Evolutionary conservation across 2,329 filamentous ascomycete species (phyloP).

Genomic region (Fusarium penzigii): DNA sequence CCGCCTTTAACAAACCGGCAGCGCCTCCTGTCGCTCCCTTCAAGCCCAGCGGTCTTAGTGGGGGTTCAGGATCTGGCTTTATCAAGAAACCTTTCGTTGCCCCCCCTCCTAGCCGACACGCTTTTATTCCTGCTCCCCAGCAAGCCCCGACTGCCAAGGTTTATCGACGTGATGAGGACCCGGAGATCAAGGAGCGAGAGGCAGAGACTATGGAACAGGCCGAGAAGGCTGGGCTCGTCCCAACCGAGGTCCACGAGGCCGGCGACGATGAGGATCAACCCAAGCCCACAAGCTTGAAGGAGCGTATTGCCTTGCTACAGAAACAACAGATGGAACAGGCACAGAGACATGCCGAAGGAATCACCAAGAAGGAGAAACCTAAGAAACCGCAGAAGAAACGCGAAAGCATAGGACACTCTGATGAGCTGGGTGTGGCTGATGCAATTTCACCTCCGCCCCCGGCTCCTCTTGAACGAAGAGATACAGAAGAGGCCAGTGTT

Average conservation of each 20-base stretch:
- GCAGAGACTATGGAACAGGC: conserved; percentile 67
- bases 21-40: conserved; percentile 88
- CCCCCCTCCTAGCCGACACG: conserved; percentile 88
- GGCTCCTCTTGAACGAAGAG: conserved; percentile 44
- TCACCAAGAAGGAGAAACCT: conserved; percentile 82
- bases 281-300: conserved; percentile 91
- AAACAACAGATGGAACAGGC: conserved; percentile 92
- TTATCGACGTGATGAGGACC: conserved; percentile 87
- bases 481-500: conserved; percentile 48
- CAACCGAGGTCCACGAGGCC: conserved; percentile 45
- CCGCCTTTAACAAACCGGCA: conserved; percentile 90
- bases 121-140: conserved; percentile 77
- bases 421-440: conserved; percentile 31
- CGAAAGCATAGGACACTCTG: conserved; percentile 42
- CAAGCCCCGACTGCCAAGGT: conserved; percentile 72
- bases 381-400: conserved; percentile 74
- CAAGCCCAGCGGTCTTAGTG: conserved; percentile 69
- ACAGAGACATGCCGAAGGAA: conserved; percentile 74
- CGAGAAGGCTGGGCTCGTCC: conserved; percentile 65
- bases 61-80: conserved; percentile 63
- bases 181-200: conserved; percentile 66
- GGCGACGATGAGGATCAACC: conserved; percentile 73
- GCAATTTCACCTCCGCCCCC: conserved; percentile 31
- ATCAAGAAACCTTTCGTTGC: conserved; percentile 98
- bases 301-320: conserved; percentile 90